These are phyloP conservation scores for Lactarius akahatsu DNA, from an alignment of 768 basidiomycete genomes.

Conservation along the genomic window DNA sequence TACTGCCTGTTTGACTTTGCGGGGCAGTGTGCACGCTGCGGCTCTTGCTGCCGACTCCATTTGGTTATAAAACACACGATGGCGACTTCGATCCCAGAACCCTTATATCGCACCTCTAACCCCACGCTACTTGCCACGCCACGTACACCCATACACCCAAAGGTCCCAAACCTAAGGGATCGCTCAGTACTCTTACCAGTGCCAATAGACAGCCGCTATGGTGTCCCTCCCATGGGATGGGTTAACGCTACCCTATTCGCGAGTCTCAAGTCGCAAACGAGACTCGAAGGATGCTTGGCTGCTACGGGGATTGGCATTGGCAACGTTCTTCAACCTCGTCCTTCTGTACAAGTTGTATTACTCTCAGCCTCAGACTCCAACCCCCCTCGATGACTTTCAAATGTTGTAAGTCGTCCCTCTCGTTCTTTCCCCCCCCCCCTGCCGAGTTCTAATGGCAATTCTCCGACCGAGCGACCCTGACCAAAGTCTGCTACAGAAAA, in stretches of 20 bases:
- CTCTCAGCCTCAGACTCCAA: slow-evolving; percentile 1
- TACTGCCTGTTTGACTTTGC: too few relatives aligned
- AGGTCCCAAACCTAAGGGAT: background rate
- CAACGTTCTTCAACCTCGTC: slow-evolving; percentile 8
- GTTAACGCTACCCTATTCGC: background rate
- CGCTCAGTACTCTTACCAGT: background rate
- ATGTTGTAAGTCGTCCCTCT: slow-evolving; percentile 23
- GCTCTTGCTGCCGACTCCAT: background rate
- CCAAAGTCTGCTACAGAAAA: slow-evolving; percentile 3
- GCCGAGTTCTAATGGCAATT: background rate
- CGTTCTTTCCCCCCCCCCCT: background rate
- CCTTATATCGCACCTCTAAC: background rate
- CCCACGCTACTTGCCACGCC: background rate
- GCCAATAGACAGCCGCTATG: background rate
- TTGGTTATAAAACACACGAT: background rate
- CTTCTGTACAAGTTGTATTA: slow-evolving; percentile 8
- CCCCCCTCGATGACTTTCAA: slow-evolving; percentile 25
- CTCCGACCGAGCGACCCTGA: background rate
- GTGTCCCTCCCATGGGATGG: slow-evolving; percentile 3
- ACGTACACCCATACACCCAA: background rate
- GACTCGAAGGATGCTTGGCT: slow-evolving; percentile 9
- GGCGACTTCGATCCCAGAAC: background rate
- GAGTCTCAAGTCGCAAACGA: background rate
- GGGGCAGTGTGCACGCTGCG: too few relatives aligned
- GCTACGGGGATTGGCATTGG: background rate